A percentile compares a stretch with the other conserved stretches of the same genome.
Conservation (phyloP, 768 basidiomycete genomes). For the Lactarius quietus region DNA sequence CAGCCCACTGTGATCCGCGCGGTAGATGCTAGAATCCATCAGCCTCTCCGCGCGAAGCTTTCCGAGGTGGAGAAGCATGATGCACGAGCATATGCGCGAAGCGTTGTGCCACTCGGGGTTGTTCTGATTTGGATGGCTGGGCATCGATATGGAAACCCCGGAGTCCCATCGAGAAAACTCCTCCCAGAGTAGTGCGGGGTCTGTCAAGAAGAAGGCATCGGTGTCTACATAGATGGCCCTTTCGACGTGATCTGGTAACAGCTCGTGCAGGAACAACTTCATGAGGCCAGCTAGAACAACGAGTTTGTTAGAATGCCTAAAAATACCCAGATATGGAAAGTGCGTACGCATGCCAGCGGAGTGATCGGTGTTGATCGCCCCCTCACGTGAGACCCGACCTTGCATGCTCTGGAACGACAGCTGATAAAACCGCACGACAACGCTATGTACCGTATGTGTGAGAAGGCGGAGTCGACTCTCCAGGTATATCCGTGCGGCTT, state of each 20-base stretch:
- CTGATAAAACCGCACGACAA: conserved; percentile 43
- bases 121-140: conserved; percentile 42
- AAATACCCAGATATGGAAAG: background rate
- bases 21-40: conserved; percentile 46
- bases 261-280: conserved; percentile 53
- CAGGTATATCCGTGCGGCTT: conserved; percentile 39
- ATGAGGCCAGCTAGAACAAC: conserved; percentile 42
- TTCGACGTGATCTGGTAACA: conserved; percentile 41
- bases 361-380: conserved; percentile 44
- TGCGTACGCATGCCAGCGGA: conserved; percentile 48
- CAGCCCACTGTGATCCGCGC: conserved; percentile 29
- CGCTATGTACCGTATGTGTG: conserved; percentile 35
- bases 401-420: conserved; percentile 41
- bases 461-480: conserved; percentile 40
- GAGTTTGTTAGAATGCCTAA: background rate
- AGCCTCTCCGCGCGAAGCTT: conserved; percentile 42
- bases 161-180: conserved; percentile 37
- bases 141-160: conserved; percentile 41
- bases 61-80: conserved; percentile 50
- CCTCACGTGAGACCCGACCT: conserved; percentile 45
- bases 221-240: conserved; percentile 51
- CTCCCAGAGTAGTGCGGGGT: conserved; percentile 46
- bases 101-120: conserved; percentile 44
- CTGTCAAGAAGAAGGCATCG: conserved; percentile 48
- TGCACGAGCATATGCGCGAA: conserved; percentile 48